Conservation (phyloP, 345 rosid genomes). For the Isatis tinctoria region DNA sequence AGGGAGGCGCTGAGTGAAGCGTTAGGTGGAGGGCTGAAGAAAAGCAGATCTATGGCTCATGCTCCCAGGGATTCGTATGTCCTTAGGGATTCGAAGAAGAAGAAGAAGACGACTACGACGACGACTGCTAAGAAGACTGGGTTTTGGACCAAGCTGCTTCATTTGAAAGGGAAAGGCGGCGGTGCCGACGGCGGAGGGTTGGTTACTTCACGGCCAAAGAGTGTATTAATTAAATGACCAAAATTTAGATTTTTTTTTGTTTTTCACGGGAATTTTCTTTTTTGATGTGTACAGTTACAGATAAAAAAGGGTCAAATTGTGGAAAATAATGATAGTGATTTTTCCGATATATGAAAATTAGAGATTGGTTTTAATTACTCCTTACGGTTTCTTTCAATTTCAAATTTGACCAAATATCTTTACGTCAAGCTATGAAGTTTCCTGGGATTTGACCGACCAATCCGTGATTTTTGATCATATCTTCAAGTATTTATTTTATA, state of each 20-base stretch:
- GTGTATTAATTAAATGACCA: slow-evolving; percentile 3
- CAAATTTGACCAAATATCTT: background rate
- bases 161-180: slow-evolving; percentile 41
- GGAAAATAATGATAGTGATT: slow-evolving; percentile 1
- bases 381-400: background rate
- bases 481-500: background rate
- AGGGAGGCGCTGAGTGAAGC: slow-evolving; percentile 29
- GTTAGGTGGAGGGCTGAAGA: slow-evolving; percentile 47
- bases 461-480: background rate
- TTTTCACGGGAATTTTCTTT: background rate
- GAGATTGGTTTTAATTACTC: background rate
- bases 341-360: background rate
- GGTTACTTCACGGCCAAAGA: slow-evolving; percentile 24
- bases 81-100: slow-evolving; percentile 31
- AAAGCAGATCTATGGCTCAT: slow-evolving; percentile 71
- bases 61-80: slow-evolving; percentile 35
- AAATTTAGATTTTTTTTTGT: background rate
- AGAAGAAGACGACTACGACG: background rate
- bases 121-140: slow-evolving; percentile 34
- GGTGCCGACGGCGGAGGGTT: slow-evolving; percentile 26
- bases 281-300: slow-evolving; percentile 29
- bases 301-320: background rate
- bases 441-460: slow-evolving; percentile 1
- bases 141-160: slow-evolving; percentile 69
- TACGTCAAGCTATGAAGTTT: background rate